Conservation (phyloP, 169 alveolate species). For the Cryptosporidium canis region DNA sequence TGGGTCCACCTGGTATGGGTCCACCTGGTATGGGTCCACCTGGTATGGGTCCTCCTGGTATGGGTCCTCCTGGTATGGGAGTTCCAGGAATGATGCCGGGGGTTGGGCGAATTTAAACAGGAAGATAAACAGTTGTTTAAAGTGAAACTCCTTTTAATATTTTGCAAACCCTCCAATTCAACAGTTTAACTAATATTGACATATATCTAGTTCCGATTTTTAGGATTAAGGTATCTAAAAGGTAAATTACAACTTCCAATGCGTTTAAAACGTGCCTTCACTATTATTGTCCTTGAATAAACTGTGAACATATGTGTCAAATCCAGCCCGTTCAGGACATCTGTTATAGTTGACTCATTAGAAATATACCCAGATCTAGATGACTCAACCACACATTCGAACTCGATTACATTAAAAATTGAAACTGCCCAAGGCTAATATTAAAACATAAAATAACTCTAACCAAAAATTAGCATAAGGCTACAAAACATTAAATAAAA, state of each 20-base stretch:
- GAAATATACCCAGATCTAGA: too few relatives aligned
- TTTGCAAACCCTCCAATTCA: neutral
- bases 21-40: neutral
- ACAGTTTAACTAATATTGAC: neutral
- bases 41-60: constrained; percentile 37
- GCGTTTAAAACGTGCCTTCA: neutral
- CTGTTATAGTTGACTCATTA: too few relatives aligned
- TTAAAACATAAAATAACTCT: too few relatives aligned
- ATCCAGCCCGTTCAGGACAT: too few relatives aligned
- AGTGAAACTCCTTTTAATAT: neutral
- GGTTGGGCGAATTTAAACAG: neutral
- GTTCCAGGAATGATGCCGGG: constrained; percentile 7
- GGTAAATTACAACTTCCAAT: neutral
- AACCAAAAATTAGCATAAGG: too few relatives aligned
- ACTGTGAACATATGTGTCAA: too few relatives aligned
- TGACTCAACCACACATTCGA: too few relatives aligned
- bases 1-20: constrained; percentile 56
- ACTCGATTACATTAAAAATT: too few relatives aligned
- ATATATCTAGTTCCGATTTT: neutral
- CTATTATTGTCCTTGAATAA: neutral
- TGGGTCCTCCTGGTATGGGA: constrained; percentile 44
- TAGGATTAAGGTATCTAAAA: neutral
- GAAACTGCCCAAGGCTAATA: too few relatives aligned
- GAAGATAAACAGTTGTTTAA: neutral
- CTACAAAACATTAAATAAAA: too few relatives aligned